Base-by-base conservation (phyloP, 352 stramenopile genomes). In the Achlya hypogyna region DNA sequence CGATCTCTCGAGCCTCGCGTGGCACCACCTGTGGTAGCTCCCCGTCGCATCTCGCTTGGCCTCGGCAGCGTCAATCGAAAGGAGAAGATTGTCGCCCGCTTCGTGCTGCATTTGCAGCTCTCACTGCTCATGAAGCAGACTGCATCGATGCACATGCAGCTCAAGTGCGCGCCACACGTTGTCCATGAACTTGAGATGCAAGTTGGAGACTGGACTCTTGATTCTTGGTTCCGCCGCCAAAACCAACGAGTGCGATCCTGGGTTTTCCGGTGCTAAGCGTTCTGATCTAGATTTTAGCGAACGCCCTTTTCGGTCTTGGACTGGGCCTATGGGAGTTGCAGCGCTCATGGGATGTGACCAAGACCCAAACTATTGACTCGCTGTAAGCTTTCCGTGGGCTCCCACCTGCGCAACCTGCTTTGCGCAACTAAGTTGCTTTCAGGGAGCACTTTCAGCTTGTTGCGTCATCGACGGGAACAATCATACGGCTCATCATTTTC, bases 61-160 rank as follows among this genome's bases (percentile, higher is more conserved):
- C 51, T 58, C 14, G 51, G 51, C 8, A 27, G 23, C 23, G 28
- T 58, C 1, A 58, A 58, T 27, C 51, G 51, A 5, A 31, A 35
- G 23, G 51, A 58, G n/a, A 58, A 58, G 25, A 58, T 58, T 27
- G 28, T 58, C 51, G 20, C n/a, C 10, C 51, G 51, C 27, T 58
- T 58, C 27, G 27, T 58, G 3, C 51, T 58, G 51, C 51, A 58
- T 9, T 16, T 58, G 51, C 51, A 58, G 51, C 51, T 58, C 51
- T 23, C 20, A 2, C 23, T 58, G 51, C 51, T 58, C 51, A 31
- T 25, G 51, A 23, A 28, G 23, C 20, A 38, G 27, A 58, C 51
- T 5, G 27, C 51, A 6, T 16, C 12, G 20, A 58, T 38, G 51
- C 51, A 38, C 23, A 18, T 28, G 51, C 12, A 31, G 8, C 10